These are phyloP conservation scores for Candida broadrunensis DNA, from an alignment of 805 yeast genomes.

Conservation along the genomic window DNA sequence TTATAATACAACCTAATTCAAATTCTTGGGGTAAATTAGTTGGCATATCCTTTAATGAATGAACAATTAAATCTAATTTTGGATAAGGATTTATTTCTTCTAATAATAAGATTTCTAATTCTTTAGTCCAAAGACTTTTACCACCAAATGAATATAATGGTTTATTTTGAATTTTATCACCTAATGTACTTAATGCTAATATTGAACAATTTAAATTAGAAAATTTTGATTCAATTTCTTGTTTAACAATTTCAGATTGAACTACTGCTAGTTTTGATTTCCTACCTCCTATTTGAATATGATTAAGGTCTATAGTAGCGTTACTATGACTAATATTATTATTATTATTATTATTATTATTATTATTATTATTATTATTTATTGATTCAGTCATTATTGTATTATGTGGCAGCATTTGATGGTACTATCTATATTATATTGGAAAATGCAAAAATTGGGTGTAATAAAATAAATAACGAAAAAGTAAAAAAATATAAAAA, in stretches of 20 bases:
- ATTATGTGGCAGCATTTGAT: constrained; percentile 6
- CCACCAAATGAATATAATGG: constrained; percentile 96
- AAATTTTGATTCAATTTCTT: constrained; percentile 51
- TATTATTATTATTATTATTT: constrained; percentile 1
- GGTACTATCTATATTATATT: background rate
- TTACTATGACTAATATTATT: too few relatives aligned
- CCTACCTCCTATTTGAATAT: constrained; percentile 76
- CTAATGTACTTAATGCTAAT: constrained; percentile 78
- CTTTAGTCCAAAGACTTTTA: constrained; percentile 94
- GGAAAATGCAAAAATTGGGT: background rate
- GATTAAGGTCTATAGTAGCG: too few relatives aligned
- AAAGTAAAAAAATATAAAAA: too few relatives aligned
- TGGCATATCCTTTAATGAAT: constrained; percentile 91
- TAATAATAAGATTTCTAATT: constrained; percentile 75
- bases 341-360: too few relatives aligned
- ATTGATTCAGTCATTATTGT: constrained; percentile 5
- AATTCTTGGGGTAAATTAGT: constrained; percentile 87
- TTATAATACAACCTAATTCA: constrained; percentile 80
- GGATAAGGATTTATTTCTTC: constrained; percentile 59
- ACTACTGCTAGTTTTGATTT: constrained; percentile 82
- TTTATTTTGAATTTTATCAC: constrained; percentile 80
- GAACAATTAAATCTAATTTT: constrained; percentile 84
- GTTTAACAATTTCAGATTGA: constrained; percentile 76
- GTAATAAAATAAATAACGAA: too few relatives aligned
- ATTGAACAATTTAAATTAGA: constrained; percentile 74